Evolutionary conservation across 805 yeast species (phyloP).

Genomic region (Blastobotrys peoriensis): DNA sequence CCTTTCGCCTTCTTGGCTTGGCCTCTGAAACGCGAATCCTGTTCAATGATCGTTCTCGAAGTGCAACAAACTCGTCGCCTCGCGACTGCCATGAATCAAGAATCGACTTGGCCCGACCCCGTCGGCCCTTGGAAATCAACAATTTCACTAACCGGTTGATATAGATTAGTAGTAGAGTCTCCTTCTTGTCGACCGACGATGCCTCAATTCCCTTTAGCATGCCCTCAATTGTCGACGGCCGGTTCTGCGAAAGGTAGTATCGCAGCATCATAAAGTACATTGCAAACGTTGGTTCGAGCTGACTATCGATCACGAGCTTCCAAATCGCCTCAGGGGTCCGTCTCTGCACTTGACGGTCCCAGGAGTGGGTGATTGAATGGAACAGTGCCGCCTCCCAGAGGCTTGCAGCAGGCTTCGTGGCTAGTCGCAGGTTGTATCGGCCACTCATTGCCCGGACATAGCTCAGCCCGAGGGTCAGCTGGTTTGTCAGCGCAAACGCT

Average conservation of each 20-base stretch:
- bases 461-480: slow-evolving; percentile 21
- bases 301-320: neutral
- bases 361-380: slow-evolving; percentile 14
- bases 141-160: neutral
- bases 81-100: slow-evolving; percentile 1
- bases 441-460: slow-evolving; percentile 13
- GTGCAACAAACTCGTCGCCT: neutral
- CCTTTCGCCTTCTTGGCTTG: neutral
- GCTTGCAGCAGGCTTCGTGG: slow-evolving; percentile 11
- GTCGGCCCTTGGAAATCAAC: neutral
- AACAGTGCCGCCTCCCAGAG: slow-evolving; percentile 24
- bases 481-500: slow-evolving; percentile 23
- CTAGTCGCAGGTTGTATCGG: slow-evolving; percentile 17
- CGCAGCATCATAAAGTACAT: slow-evolving; percentile 2
- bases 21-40: neutral
- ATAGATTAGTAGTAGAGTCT: neutral
- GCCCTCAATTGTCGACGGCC: neutral
- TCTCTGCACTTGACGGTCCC: neutral
- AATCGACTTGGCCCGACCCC: neutral
- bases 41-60: neutral
- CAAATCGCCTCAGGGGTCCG: slow-evolving; percentile 3
- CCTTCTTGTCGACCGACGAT: neutral
- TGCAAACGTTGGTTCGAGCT: slow-evolving; percentile 1
- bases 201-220: neutral
- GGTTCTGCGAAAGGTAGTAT: neutral